Base-by-base conservation (phyloP, 176 grass and related monocot genomes). In the Aegilops speltoides region DNA sequence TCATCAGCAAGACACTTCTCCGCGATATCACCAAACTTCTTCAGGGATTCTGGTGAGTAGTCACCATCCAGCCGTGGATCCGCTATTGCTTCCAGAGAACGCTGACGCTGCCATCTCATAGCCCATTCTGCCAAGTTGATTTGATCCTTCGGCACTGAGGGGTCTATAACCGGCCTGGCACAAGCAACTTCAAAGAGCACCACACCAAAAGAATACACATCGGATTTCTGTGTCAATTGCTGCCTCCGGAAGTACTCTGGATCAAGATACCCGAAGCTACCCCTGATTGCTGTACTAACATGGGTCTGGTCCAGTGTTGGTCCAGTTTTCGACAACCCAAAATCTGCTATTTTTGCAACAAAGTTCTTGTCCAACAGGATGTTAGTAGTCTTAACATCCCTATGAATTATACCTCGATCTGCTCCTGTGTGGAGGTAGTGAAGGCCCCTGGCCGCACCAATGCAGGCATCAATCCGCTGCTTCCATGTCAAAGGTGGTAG, bases 91-190 rank as follows among this genome's bases (percentile, higher is more conserved):
- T 98, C 90, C 32, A 98, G 77, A 0, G 96, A 93, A 45, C 96
- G 88, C 85, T 98, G 96, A 23, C 96, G 89, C 75, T 98, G 96
- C 96, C 96, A 98, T 73, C 96, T 79, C 73, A 98, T 89, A 4
- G 93, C 91, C 96, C 96, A 98, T 81, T 98, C 96, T 81, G 93
- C 93, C 85, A 98, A 85, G 70, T 98, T 98, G 64, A 94, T 98
- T 80, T 98, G 93, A 76, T 98, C 96, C 89, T 96, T 98, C 0
- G 90, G 90, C 72, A 98, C 80, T 17, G 90, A 81, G 28, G 96
- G 96, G 38, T 98, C 91, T 90, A 98, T 96, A 78, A 98, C 96
- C 15, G 96, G 88, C 67, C 96, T 91, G 37, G 88, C 93, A 86
- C 96, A 98, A 10, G 87, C 86, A 8, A 96, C 92, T 89, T 98